phyloP scores from a whole-genome alignment of 768 basidiomycete genomes.

The Boletus sp. region DNA sequence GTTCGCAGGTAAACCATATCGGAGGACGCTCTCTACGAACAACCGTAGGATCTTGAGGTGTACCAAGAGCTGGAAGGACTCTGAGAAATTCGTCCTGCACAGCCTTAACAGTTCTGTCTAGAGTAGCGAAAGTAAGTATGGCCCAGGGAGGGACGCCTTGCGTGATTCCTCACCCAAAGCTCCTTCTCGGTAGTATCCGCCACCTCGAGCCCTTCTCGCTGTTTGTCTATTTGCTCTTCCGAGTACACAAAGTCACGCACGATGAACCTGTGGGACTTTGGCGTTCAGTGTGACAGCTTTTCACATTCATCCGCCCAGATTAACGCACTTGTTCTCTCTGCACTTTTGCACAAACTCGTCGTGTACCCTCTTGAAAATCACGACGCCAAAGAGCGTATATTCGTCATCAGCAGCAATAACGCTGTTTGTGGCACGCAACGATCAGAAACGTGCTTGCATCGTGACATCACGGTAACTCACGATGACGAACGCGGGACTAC shows the following conservation, averaged over 20 bases:
- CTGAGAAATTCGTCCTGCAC: constrained; percentile 93
- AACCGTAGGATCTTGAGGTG: constrained; percentile 90
- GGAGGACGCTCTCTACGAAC: constrained; percentile 91
- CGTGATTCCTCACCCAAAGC: constrained; percentile 73
- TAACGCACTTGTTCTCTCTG: constrained; percentile 84
- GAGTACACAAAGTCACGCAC: constrained; percentile 93
- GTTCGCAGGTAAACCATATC: constrained; percentile 92
- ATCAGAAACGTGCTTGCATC: constrained; percentile 21
- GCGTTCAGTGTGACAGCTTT: constrained; percentile 3
- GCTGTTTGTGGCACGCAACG: constrained; percentile 37
- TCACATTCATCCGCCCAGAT: not conserved
- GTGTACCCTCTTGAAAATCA: constrained; percentile 85
- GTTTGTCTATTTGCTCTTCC: constrained; percentile 74
- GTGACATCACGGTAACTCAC: constrained; percentile 44
- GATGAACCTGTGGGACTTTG: constrained; percentile 61
- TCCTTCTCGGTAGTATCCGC: constrained; percentile 90
- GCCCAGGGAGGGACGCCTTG: not conserved
- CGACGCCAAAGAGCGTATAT: constrained; percentile 78
- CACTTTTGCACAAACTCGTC: constrained; percentile 94
- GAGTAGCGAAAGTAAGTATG: not conserved
- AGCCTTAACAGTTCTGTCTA: constrained; percentile 90
- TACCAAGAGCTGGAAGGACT: constrained; percentile 90
- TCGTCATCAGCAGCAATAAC: constrained; percentile 83
- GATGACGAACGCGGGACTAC: constrained; percentile 89
- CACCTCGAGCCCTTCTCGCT: constrained; percentile 74